Base-by-base conservation (phyloP, 805 yeast species). In the Saccharomycopsis sp. region DNA sequence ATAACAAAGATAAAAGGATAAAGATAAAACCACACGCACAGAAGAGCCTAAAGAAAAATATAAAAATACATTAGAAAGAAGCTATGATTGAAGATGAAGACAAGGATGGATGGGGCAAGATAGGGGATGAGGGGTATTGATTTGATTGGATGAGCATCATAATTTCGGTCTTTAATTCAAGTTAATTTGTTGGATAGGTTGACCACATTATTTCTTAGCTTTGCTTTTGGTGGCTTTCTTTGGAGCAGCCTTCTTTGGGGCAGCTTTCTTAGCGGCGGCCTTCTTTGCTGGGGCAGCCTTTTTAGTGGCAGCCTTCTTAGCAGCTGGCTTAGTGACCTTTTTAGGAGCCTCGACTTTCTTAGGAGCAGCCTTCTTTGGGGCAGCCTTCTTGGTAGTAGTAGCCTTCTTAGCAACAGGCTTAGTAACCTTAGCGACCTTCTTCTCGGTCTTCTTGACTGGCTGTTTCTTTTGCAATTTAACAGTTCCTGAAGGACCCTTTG, bases 401-500 rank as follows among this genome's bases (percentile, higher is more conserved):
- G 68, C 67, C 62, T 70, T 70, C 62, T 66, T 70, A 24, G 69
- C 64, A n/a, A 63, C 62, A 49, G 61, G 59, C 56, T 68, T 67
- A 52, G 68, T 60, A 51, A 65, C 66, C 55, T 68, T 53, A 54
- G 60, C 29, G 58, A 63, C 70, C 63, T 70, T 63, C 17, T 69
- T 61, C 41, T 70, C 70, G 9, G 74, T 64, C 62, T 67, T 70
- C 68, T 74, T 75, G 51, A 70, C 70, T 22, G 67, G 67, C 61
- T 70, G 68, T 66, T 70, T 69, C 67, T 68, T 70, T 41, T 64
- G 65, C 62, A 86, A 71, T 73, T 89, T 88, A 64, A 89, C 82
- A 53, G 96, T 89, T 54, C 96, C 96, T 12, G 96, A 84, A 19
- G 96, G 86, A 53, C 96, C 96, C 75, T 89, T 89, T 70, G 96